phyloP scores from a whole-genome alignment of 2,329 filamentous ascomycete species.

The Epichloe sibirici region DNA sequence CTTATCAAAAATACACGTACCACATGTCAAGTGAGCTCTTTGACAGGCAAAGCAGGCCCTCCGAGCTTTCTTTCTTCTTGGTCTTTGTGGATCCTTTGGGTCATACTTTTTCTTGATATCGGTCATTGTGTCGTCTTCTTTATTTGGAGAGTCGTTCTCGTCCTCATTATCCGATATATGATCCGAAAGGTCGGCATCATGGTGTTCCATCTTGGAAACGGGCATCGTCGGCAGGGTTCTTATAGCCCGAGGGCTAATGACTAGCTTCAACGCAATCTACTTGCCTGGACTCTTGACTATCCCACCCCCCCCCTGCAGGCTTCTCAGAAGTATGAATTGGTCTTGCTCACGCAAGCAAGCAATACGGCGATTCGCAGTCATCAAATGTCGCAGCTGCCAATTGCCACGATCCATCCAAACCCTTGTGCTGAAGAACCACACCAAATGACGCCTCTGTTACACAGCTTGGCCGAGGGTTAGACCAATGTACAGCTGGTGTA shows the following conservation, averaged over 20 bases:
- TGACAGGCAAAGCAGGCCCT: slow-evolving; percentile 95
- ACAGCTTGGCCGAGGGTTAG: slow-evolving; percentile 16
- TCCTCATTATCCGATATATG: slow-evolving; percentile 47
- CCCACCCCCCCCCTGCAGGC: slow-evolving; percentile 3
- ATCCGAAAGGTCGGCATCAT: slow-evolving; percentile 44
- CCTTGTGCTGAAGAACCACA: slow-evolving; percentile 22
- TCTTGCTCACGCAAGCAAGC: slow-evolving; percentile 13
- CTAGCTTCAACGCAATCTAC: background rate
- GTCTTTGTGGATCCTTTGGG: slow-evolving; percentile 81
- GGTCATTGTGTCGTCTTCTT: slow-evolving; percentile 37
- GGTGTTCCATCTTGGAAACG: slow-evolving; percentile 36
- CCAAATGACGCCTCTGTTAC: slow-evolving; percentile 18
- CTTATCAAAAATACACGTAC: slow-evolving; percentile 46
- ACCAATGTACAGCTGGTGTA: slow-evolving; percentile 19
- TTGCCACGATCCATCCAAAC: slow-evolving; percentile 11
- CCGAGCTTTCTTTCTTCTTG: slow-evolving; percentile 88
- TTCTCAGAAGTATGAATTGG: background rate
- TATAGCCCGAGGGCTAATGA: slow-evolving; percentile 24
- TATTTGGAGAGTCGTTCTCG: slow-evolving; percentile 35
- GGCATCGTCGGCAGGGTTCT: slow-evolving; percentile 40
- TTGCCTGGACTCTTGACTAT: background rate
- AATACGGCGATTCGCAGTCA: slow-evolving; percentile 15
- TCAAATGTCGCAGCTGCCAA: slow-evolving; percentile 1
- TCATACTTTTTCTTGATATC: slow-evolving; percentile 57
- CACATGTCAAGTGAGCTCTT: slow-evolving; percentile 92